Conservation (phyloP, 148 eudicot species). For the Camellia japonica region DNA sequence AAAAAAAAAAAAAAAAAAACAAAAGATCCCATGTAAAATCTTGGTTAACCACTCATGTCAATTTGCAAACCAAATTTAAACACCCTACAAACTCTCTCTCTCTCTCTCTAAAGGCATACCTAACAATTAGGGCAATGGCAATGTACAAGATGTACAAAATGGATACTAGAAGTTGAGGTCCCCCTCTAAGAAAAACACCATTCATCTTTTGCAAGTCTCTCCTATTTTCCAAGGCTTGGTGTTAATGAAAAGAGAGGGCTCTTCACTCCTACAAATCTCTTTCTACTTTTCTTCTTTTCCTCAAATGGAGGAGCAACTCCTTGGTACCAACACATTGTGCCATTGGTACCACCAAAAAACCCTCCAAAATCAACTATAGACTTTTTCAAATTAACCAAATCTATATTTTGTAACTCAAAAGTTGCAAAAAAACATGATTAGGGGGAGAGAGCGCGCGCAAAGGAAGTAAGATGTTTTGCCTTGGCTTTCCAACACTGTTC, state of each 20-base stretch:
- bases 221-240: conserved; percentile 13
- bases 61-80: conserved; percentile 5
- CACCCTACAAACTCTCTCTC: background rate
- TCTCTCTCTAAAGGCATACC: conserved; percentile 35
- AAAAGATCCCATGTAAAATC: background rate
- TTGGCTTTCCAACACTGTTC: conserved; percentile 39
- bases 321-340: conserved; percentile 14
- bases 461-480: conserved; percentile 28
- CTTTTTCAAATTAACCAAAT: background rate
- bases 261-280: background rate
- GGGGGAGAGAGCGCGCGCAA: conserved; percentile 13
- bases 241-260: conserved; percentile 1
- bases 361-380: conserved; percentile 9
- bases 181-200: conserved; percentile 9
- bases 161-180: conserved; percentile 24
- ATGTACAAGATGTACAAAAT: conserved; percentile 41
- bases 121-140: conserved; percentile 31
- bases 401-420: too few relatives aligned
- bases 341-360: conserved; percentile 17
- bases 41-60: conserved; percentile 21
- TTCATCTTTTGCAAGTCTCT: conserved; percentile 2
- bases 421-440: background rate
- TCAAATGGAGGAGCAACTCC: conserved; percentile 27
- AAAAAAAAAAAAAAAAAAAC: too few relatives aligned
- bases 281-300: conserved; percentile 18